Conservation (phyloP, 1,284 basidiomycete genomes). For the Ceraceosorus guamensis region DNA sequence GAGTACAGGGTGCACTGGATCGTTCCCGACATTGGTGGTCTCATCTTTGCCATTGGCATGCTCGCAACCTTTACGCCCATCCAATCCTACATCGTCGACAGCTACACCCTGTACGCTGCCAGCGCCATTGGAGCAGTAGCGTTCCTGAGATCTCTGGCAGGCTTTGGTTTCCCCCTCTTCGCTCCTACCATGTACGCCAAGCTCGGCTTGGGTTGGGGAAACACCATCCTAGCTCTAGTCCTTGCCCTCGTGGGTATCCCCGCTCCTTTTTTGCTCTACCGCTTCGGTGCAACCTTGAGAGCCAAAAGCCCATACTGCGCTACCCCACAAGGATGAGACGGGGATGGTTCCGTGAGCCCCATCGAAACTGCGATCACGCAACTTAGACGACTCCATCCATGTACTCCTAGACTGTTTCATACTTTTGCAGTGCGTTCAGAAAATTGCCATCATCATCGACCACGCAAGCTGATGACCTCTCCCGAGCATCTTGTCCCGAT, state of each 20-base stretch:
- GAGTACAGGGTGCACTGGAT: constrained; percentile 60
- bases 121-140: constrained; percentile 39
- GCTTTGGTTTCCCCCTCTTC: constrained; percentile 44
- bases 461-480: too few relatives aligned
- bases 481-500: too few relatives aligned
- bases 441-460: too few relatives aligned
- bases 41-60: constrained; percentile 18
- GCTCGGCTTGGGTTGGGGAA: constrained; percentile 46
- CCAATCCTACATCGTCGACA: constrained; percentile 38
- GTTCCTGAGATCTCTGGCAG: constrained; percentile 38
- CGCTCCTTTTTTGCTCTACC: constrained; percentile 29
- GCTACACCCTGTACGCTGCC: constrained; percentile 44
- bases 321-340: not conserved
- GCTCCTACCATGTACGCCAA: constrained; percentile 32
- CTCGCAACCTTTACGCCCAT: constrained; percentile 20
- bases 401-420: too few relatives aligned
- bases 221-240: constrained; percentile 41
- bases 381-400: too few relatives aligned
- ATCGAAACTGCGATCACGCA: too few relatives aligned
- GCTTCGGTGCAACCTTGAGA: not conserved
- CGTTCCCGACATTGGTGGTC: constrained; percentile 54
- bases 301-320: not conserved
- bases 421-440: too few relatives aligned
- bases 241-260: constrained; percentile 42
- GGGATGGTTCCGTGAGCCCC: too few relatives aligned